Percentiles rank a stretch among this genome's conserved stretches.
Evolutionary conservation across 768 basidiomycete species (phyloP).

Genomic region (Roridomyces roridus): DNA sequence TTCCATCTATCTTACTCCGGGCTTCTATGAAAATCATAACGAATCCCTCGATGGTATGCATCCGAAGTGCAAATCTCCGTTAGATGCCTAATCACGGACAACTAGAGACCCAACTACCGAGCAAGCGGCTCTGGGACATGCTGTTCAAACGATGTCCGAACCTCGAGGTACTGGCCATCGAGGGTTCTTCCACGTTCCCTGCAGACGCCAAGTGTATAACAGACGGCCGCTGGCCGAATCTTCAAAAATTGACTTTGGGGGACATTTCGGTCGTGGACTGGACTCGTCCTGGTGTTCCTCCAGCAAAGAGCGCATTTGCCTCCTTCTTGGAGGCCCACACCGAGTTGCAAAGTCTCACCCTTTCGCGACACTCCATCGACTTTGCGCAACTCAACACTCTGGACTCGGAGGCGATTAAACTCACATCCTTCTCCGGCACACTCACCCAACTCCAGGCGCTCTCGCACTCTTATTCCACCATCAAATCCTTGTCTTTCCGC

Average conservation of each 20-base stretch:
- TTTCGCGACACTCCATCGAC: slow-evolving; percentile 60
- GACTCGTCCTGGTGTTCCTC: slow-evolving; percentile 42
- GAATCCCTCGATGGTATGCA: slow-evolving; percentile 63
- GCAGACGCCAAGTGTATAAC: slow-evolving; percentile 63
- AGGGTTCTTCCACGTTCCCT: slow-evolving; percentile 58
- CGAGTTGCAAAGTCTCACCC: slow-evolving; percentile 51
- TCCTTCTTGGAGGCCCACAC: slow-evolving; percentile 73
- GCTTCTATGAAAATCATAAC: slow-evolving; percentile 68
- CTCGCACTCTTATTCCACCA: slow-evolving; percentile 51
- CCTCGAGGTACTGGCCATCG: slow-evolving; percentile 67
- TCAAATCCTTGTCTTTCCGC: slow-evolving; percentile 65
- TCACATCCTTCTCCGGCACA: slow-evolving; percentile 70
- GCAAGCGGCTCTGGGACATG: slow-evolving; percentile 72
- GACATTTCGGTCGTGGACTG: slow-evolving; percentile 67
- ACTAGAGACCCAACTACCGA: slow-evolving; percentile 57
- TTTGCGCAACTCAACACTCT: slow-evolving; percentile 59
- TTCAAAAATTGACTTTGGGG: slow-evolving; percentile 66
- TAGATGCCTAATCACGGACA: neutral
- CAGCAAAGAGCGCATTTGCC: slow-evolving; percentile 64
- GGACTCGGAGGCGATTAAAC: slow-evolving; percentile 50
- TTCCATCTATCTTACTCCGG: slow-evolving; percentile 60
- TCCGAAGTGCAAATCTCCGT: neutral
- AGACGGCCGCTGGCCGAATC: slow-evolving; percentile 68
- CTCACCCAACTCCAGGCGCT: slow-evolving; percentile 71
- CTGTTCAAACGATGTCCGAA: slow-evolving; percentile 67